Evolutionary conservation across 1,284 basidiomycete species (phyloP).

Genomic region (Rhodotorula sp.): DNA sequence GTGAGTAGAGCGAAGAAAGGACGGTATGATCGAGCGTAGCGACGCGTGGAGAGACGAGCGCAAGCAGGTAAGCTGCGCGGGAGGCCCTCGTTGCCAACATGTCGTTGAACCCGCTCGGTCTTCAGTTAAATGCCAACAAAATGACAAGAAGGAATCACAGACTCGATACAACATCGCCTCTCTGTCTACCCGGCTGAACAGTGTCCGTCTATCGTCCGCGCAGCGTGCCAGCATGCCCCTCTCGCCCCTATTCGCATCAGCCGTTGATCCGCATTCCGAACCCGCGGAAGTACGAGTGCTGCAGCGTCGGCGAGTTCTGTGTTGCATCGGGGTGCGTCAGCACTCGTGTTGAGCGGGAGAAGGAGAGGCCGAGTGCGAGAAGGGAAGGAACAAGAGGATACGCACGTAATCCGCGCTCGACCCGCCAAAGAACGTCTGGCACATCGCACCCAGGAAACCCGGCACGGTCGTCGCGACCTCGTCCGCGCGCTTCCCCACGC

Average conservation of each 20-base stretch:
- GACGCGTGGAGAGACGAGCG: too few species aligned
- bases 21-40: too few species aligned
- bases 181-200: too few species aligned
- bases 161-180: too few species aligned
- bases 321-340: not conserved
- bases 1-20: not conserved
- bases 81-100: too few species aligned
- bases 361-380: too few species aligned
- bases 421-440: conserved; percentile 44
- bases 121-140: too few species aligned
- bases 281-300: conserved; percentile 41
- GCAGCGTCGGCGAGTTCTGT: conserved; percentile 35
- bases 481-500: conserved; percentile 31
- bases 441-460: conserved; percentile 42
- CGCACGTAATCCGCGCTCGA: conserved; percentile 15
- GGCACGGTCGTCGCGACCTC: conserved; percentile 13
- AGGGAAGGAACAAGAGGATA: not conserved
- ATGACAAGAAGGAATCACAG: too few species aligned
- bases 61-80: too few species aligned
- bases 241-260: conserved; percentile 41
- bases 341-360: too few species aligned
- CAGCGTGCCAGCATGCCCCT: not conserved
- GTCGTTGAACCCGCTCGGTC: too few species aligned
- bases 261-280: conserved; percentile 32
- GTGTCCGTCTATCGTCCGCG: too few species aligned